Evolutionary conservation across 805 yeast genomes (phyloP).

Genomic region (Kuraishia borneana): DNA sequence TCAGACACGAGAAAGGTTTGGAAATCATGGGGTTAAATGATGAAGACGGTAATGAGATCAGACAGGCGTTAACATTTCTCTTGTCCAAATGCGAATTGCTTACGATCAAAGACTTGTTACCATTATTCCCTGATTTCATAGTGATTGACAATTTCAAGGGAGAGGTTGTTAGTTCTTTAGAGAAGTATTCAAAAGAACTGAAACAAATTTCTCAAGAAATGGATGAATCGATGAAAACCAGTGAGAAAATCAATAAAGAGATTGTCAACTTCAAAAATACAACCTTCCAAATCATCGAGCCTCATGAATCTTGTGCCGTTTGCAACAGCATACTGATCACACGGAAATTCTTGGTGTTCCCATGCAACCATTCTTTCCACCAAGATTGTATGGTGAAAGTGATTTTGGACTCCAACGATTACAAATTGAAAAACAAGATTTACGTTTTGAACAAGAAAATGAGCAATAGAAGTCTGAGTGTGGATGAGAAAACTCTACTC

Average conservation of each 20-base stretch:
- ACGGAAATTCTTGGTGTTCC: slow-evolving; percentile 69
- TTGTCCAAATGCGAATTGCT: slow-evolving; percentile 36
- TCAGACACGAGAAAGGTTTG: slow-evolving; percentile 15
- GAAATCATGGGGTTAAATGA: slow-evolving; percentile 7
- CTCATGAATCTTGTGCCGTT: slow-evolving; percentile 71
- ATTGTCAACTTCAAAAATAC: slow-evolving; percentile 36
- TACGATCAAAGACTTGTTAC: slow-evolving; percentile 71
- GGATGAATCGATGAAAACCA: slow-evolving; percentile 56
- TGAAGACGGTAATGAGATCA: slow-evolving; percentile 17
- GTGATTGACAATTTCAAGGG: slow-evolving; percentile 76
- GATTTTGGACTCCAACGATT: slow-evolving; percentile 53
- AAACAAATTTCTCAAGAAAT: slow-evolving; percentile 61
- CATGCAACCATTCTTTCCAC: slow-evolving; percentile 86
- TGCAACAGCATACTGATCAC: slow-evolving; percentile 64
- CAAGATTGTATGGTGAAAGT: slow-evolving; percentile 70
- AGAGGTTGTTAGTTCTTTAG: slow-evolving; percentile 72
- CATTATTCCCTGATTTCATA: slow-evolving; percentile 74
- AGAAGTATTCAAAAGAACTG: slow-evolving; percentile 58
- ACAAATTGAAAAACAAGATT: slow-evolving; percentile 51
- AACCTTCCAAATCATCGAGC: slow-evolving; percentile 58
- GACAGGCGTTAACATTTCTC: slow-evolving; percentile 21
- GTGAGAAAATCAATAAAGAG: slow-evolving; percentile 45
- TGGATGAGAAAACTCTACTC: slow-evolving; percentile 16
- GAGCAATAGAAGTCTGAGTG: slow-evolving; percentile 3
- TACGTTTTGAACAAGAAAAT: slow-evolving; percentile 38